These are phyloP conservation scores for Papiliotrema fonsecae DNA, from an alignment of 1,284 basidiomycete species.

Conservation along the genomic window DNA sequence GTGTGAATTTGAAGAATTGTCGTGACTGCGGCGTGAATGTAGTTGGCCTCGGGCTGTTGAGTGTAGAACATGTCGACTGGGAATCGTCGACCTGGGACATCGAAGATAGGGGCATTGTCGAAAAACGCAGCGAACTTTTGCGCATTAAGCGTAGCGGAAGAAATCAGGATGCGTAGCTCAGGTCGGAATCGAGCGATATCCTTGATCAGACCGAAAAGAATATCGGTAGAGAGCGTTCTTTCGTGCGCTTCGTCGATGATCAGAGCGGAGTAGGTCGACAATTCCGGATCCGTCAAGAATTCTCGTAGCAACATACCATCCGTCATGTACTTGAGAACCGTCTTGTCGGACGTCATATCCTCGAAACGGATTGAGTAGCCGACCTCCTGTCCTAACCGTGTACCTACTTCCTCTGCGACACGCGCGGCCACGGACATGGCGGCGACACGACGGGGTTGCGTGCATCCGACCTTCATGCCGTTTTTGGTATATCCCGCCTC, in stretches of 20 bases:
- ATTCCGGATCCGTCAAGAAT: conserved; percentile 90
- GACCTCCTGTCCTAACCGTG: conserved; percentile 92
- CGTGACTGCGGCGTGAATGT: conserved; percentile 96
- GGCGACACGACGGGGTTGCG: conserved; percentile 95
- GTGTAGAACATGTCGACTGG: conserved; percentile 99
- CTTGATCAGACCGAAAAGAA: conserved; percentile 94
- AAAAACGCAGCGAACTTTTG: conserved; percentile 96
- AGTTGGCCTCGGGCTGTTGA: conserved; percentile 95
- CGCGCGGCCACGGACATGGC: conserved; percentile 99
- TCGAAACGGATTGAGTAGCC: conserved; percentile 99
- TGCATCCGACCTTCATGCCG: conserved; percentile 91
- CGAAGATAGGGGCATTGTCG: conserved; percentile 88
- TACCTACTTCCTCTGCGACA: conserved; percentile 98
- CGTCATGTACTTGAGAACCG: conserved; percentile 96
- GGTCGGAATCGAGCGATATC: conserved; percentile 96
- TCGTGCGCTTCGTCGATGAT: conserved; percentile 98
- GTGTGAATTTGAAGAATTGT: conserved; percentile 99
- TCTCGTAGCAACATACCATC: conserved; percentile 97
- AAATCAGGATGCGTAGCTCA: conserved; percentile 83
- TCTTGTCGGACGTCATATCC: conserved; percentile 98
- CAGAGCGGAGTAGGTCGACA: conserved; percentile 84
- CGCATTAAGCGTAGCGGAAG: conserved; percentile 93
- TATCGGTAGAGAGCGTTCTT: conserved; percentile 90
- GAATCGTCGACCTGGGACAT: conserved; percentile 92
- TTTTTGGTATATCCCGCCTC: conserved; percentile 90